phyloP scores from a whole-genome alignment of 352 stramenopile species.

The Globisporangium alternatum region DNA sequence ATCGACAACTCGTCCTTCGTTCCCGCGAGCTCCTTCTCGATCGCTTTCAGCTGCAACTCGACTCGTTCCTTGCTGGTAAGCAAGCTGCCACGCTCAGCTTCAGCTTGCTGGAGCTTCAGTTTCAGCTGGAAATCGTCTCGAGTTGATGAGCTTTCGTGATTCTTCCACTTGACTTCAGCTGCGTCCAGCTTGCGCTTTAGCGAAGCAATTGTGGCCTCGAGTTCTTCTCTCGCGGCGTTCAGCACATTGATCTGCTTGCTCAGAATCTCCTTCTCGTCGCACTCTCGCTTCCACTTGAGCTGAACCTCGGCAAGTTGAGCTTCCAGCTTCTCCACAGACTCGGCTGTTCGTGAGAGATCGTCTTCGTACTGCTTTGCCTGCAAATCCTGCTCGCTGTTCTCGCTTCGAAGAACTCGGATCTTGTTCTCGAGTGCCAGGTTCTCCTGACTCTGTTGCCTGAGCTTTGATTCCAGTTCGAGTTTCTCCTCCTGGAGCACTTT shows the following conservation, averaged over 20 bases:
- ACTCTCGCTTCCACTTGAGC: slow-evolving; percentile 17
- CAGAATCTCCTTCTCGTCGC: slow-evolving; percentile 18
- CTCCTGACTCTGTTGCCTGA: slow-evolving; percentile 23
- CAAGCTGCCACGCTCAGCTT: slow-evolving; percentile 24
- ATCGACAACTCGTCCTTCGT: slow-evolving; percentile 26
- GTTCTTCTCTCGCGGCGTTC: slow-evolving; percentile 16
- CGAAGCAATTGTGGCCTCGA: slow-evolving; percentile 12
- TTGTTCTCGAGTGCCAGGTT: slow-evolving; percentile 23
- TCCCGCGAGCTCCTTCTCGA: slow-evolving; percentile 29
- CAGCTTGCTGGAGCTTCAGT: slow-evolving; percentile 37
- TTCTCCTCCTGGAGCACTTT: slow-evolving; percentile 26
- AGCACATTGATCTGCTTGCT: slow-evolving; percentile 14
- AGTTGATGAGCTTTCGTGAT: slow-evolving; percentile 8
- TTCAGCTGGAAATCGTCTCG: slow-evolving; percentile 30
- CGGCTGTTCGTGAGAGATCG: slow-evolving; percentile 16
- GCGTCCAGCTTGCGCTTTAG: slow-evolving; percentile 21
- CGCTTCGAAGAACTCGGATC: slow-evolving; percentile 25
- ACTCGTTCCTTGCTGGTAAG: slow-evolving; percentile 25
- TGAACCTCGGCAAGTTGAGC: slow-evolving; percentile 13
- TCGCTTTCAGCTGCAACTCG: slow-evolving; percentile 27
- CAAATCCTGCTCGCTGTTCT: slow-evolving; percentile 27
- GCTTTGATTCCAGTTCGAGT: slow-evolving; percentile 21
- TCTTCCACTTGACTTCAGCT: slow-evolving; percentile 22
- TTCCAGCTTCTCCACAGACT: slow-evolving; percentile 21
- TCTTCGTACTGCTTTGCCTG: slow-evolving; percentile 26